These are phyloP conservation scores for Remersonia thermophila DNA, from an alignment of 2,329 filamentous ascomycete genomes.

Conservation along the genomic window DNA sequence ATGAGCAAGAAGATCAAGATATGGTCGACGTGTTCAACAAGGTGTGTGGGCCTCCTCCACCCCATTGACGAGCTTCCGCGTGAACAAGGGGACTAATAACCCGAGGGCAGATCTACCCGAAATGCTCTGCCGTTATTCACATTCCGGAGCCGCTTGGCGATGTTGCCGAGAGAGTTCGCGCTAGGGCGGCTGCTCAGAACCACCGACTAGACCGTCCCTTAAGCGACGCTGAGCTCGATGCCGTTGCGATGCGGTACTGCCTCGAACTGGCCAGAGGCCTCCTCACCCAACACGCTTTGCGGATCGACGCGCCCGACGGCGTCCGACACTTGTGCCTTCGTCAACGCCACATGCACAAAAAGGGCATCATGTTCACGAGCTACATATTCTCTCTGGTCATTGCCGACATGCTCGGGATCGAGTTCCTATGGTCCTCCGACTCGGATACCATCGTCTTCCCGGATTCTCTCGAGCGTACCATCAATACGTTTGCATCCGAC, in stretches of 20 bases:
- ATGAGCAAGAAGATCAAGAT: constrained; percentile 8
- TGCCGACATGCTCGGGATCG: constrained; percentile 9
- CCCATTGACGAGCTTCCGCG: no score
- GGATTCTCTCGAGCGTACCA: constrained; percentile 7
- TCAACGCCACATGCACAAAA: constrained; percentile 12
- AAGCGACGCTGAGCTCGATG: constrained; percentile 3
- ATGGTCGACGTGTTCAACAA: constrained; percentile 8
- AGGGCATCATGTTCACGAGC: constrained; percentile 11
- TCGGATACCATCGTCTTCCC: constrained; percentile 11
- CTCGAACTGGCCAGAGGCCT: constrained; percentile 6
- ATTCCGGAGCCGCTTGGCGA: constrained; percentile 7
- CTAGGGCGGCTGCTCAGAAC: constrained; percentile 3
- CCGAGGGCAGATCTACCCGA: constrained; percentile 7
- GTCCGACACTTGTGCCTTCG: constrained; percentile 8
- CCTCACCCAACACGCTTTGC: constrained; percentile 5
- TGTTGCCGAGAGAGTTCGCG: constrained; percentile 7
- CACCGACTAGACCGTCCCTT: constrained; percentile 1
- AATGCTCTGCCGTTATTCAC: constrained; percentile 8
- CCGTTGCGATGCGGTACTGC: constrained; percentile 7
- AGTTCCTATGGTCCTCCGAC: constrained; percentile 10
- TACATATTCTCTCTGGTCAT: constrained; percentile 10
- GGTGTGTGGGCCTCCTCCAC: background rate
- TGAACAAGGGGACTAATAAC: no score
- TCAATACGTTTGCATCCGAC: constrained; percentile 9
- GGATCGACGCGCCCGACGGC: constrained; percentile 3